A percentile compares a stretch with the other conserved stretches of the same genome.
Evolutionary conservation across 352 stramenopile genomes (phyloP).

Genomic region (Phytophthora tentaculata): DNA sequence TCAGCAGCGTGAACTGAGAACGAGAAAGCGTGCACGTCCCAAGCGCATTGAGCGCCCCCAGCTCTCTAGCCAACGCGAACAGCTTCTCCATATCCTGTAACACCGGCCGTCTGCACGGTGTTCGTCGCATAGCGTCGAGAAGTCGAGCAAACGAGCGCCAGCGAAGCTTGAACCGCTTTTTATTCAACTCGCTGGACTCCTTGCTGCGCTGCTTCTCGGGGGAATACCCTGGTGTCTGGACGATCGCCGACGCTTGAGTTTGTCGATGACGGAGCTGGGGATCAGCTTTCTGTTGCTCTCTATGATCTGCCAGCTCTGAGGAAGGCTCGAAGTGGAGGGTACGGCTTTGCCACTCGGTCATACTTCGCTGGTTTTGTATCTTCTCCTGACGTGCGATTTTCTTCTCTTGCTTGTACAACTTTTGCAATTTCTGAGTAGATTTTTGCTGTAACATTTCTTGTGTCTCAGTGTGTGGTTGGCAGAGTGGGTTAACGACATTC

Average conservation of each 20-base stretch:
- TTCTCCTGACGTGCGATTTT: conserved; percentile 23
- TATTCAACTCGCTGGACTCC: conserved; percentile 41
- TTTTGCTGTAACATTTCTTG: conserved; percentile 39
- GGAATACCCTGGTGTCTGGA: conserved; percentile 59
- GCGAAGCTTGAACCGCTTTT: conserved; percentile 49
- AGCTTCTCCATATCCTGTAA: conserved; percentile 77
- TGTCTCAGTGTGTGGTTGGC: conserved; percentile 28
- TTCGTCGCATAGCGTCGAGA: conserved; percentile 63
- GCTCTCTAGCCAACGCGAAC: conserved; percentile 51
- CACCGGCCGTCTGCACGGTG: conserved; percentile 59
- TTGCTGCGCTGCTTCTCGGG: conserved; percentile 38
- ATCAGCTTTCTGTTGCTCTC: conserved; percentile 21
- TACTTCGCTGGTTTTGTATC: conserved; percentile 43
- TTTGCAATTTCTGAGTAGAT: conserved; percentile 36
- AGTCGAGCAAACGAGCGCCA: conserved; percentile 55
- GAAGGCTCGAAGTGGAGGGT: conserved; percentile 54
- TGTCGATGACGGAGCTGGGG: conserved; percentile 24
- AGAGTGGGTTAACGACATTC: conserved; percentile 23
- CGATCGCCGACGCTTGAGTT: conserved; percentile 50
- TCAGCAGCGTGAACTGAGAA: conserved; percentile 54
- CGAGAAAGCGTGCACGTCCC: conserved; percentile 36
- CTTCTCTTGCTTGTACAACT: conserved; percentile 43
- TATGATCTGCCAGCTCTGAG: conserved; percentile 22
- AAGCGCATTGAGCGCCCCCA: conserved; percentile 55
- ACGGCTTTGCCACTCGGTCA: conserved; percentile 43